A percentile compares a stretch with the other conserved stretches of the same genome.
Evolutionary conservation across 371 early-diverging fungal genomes (phyloP).

Genomic region (Mucor plumbeus): DNA sequence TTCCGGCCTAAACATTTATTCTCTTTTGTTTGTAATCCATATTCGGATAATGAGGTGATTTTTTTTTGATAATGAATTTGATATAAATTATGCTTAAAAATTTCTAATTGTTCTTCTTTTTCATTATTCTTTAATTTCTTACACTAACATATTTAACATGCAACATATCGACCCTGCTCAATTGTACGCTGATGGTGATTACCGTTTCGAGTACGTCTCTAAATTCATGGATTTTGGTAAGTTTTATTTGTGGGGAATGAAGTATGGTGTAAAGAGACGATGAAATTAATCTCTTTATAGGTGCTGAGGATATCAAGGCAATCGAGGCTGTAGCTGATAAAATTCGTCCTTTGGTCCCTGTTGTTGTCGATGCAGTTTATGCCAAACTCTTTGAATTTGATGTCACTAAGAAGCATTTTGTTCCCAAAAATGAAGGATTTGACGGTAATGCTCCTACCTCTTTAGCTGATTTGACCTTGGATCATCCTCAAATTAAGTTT

Average conservation of each 20-base stretch:
- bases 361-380: slow-evolving; percentile 81
- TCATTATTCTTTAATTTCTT: slow-evolving; percentile 6
- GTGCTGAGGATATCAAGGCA: slow-evolving; percentile 50
- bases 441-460: slow-evolving; percentile 51
- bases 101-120: neutral
- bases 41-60: slow-evolving; percentile 23
- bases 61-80: neutral
- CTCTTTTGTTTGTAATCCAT: slow-evolving; percentile 22
- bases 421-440: slow-evolving; percentile 75
- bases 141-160: slow-evolving; percentile 14
- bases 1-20: slow-evolving; percentile 2
- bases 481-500: slow-evolving; percentile 80
- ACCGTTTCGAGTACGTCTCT: slow-evolving; percentile 30
- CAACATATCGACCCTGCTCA: slow-evolving; percentile 29
- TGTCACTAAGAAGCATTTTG: slow-evolving; percentile 65
- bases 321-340: slow-evolving; percentile 70
- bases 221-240: slow-evolving; percentile 34
- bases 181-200: slow-evolving; percentile 24
- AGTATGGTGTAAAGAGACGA: neutral
- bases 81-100: slow-evolving; percentile 1
- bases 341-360: slow-evolving; percentile 75
- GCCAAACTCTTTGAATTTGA: slow-evolving; percentile 65
- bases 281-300: slow-evolving; percentile 6
- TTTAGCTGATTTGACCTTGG: slow-evolving; percentile 55
- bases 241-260: slow-evolving; percentile 2